Conservation (phyloP, 2,329 filamentous ascomycete genomes). For the Didymella segeticola region DNA sequence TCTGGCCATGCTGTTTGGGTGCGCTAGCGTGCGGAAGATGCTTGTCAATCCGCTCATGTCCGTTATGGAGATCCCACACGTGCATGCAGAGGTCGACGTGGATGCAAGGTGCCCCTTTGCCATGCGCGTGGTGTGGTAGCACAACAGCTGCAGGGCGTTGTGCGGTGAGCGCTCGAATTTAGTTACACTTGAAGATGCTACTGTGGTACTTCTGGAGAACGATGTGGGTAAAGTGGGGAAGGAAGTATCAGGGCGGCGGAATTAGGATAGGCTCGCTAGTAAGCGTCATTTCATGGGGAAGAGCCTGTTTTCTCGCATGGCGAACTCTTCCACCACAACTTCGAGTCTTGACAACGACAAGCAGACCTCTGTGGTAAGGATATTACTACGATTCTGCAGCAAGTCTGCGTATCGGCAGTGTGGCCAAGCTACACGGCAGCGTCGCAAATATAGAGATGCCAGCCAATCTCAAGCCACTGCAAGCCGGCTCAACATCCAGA, state of each 20-base stretch:
- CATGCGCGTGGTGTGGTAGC: constrained; percentile 6
- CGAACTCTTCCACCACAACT: constrained; percentile 9
- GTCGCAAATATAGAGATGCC: constrained; percentile 11
- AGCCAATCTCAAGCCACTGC: constrained; percentile 2
- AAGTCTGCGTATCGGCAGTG: neutral
- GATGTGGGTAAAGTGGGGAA: neutral
- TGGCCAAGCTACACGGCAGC: neutral
- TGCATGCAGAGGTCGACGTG: constrained; percentile 1
- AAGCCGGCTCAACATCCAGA: constrained; percentile 6
- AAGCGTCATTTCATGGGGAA: neutral
- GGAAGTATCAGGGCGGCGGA: constrained; percentile 6
- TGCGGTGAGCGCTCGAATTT: constrained; percentile 8
- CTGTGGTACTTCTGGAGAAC: constrained; percentile 1
- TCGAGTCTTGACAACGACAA: neutral
- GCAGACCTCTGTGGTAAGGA: neutral
- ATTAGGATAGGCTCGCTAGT: constrained; percentile 5
- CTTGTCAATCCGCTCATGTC: neutral
- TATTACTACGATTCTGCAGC: neutral
- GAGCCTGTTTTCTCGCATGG: constrained; percentile 2
- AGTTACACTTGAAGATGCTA: neutral
- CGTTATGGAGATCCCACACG: neutral
- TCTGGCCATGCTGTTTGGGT: constrained; percentile 8
- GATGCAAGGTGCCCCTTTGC: neutral
- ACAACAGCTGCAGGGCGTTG: constrained; percentile 10
- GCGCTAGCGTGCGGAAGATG: constrained; percentile 10